Base-by-base conservation (phyloP, 768 basidiomycete species). In the Daedaleopsis nitida region DNA sequence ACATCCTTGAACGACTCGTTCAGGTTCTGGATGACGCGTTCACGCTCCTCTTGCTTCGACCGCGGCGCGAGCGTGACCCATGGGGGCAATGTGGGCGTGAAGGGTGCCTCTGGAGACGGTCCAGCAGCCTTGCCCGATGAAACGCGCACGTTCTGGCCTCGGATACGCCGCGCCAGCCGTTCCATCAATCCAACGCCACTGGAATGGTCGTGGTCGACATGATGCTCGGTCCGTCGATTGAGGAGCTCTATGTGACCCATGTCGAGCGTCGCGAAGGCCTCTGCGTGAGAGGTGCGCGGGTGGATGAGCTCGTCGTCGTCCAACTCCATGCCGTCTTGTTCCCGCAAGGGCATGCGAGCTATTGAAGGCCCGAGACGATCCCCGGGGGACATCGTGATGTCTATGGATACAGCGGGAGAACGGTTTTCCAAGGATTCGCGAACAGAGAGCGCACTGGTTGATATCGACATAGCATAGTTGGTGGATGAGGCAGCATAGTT, bases 1-100 rank as follows among this genome's bases (percentile, higher is more conserved):
- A 92, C 91, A 55, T 89, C 89, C 72, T 86, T 85, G 77, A 94
- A 93, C 3, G 89, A 91, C 61, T 82, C 81, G 60, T 70, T 72
- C 21, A 94, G 74, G 64, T 86, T 87, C 57, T 83, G 82, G 55
- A 91, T 84, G 27, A 88, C 84, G 52, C 84, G 82, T 67, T 86
- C 83, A 13, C 85, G 82, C 61, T 86, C 83, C 69, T 92, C 91
- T 58, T 86, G 83, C 70, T 84, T 82, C 48, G 80, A 80, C 47
- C 89, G 82, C 3, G 86, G 81, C 9, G 85, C 82, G 58, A 89
- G 79, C 39, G 79, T 80, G 55, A 92, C 73, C 92, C 91, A 94
- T 8, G 82, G 82, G 16, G 82, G 82, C 7, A 69, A 53, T 17
- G 65, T 61, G 14, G 69, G 39, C n/a, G 62, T 64, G 54, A 63